Evolutionary conservation across 768 basidiomycete genomes (phyloP).

Genomic region (Lyophyllum decastes): DNA sequence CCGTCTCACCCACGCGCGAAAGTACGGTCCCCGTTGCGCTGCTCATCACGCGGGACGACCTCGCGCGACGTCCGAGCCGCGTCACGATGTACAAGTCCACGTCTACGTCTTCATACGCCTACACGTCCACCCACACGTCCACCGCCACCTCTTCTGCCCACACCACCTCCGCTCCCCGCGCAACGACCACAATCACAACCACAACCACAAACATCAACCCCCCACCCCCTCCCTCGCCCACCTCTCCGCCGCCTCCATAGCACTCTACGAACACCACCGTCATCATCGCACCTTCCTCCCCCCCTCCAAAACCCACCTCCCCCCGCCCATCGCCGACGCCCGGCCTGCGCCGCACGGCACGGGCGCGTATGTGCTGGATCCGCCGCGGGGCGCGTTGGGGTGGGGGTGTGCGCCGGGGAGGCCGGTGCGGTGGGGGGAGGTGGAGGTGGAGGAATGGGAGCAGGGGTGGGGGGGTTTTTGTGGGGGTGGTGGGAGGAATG

Average conservation of each 20-base stretch:
- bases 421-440: too few species aligned
- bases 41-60: slow-evolving; percentile 21
- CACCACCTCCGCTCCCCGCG: not conserved
- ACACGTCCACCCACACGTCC: not conserved
- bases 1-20: not conserved
- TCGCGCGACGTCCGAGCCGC: slow-evolving; percentile 20
- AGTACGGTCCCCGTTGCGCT: slow-evolving; percentile 4
- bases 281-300: too few species aligned
- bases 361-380: not conserved
- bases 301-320: too few species aligned
- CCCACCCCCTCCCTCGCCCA: too few species aligned
- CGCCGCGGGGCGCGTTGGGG: not conserved
- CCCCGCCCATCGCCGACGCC: not conserved
- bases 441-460: too few species aligned
- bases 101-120: not conserved
- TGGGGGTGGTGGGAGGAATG: too few species aligned
- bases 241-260: too few species aligned
- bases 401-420: not conserved
- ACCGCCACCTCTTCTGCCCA: too few species aligned
- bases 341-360: not conserved
- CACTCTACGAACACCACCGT: too few species aligned
- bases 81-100: slow-evolving; percentile 13
- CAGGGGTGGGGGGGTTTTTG: too few species aligned
- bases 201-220: not conserved
- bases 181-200: not conserved